Evolutionary conservation across 108 stramenopile genomes (phyloP), one percentile per base, ranked within the genome.

Genomic region (Skeletonema marinoi): DNA sequence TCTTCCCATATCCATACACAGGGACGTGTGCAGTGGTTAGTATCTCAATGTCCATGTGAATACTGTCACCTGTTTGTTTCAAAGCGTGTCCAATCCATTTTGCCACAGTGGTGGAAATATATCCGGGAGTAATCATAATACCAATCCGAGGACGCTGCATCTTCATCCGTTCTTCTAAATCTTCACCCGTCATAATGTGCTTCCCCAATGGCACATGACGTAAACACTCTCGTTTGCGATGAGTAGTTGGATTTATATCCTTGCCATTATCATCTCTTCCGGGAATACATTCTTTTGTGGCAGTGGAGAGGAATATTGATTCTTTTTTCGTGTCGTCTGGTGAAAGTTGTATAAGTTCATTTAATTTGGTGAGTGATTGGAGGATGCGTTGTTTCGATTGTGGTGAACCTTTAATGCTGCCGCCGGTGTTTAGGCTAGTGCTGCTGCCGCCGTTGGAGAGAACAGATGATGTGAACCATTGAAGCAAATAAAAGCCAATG

Each of bases 1-100:
- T 94, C 76, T 93, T 94, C 1, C 96, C 96, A 65, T 96, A 96
- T 44, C 96, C 96, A 78, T 96, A 96, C 2, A 93, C 89, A 4
- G 96, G 92, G 6, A 93, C 92, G 68, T 92, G 89, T 10, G 83
- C 78, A 13, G 88, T 88, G 4, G 39, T 35, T 25, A 94, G 51
- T 33, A 90, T 64, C 4, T 89, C 86, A n/a, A 90, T 68, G 32
- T 74, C 71, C 32, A 56, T 65, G 36, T 46, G 60, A 46, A 33
- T 78, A 44, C 62, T 63, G 19, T 19, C 73, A 14, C 36, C 30
- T 32, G 36, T n/a, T 54, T 46, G 21, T 44, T 32, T 58, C 32
- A 46, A 68, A 25, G 68, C 50, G 21, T 19, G 12, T 44, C 29
- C 36, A 54, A 80, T 63, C 79, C 67, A 80, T n/a, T 35, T 8